Conservation (phyloP, 306 rosid species). For the Betula pendula region DNA sequence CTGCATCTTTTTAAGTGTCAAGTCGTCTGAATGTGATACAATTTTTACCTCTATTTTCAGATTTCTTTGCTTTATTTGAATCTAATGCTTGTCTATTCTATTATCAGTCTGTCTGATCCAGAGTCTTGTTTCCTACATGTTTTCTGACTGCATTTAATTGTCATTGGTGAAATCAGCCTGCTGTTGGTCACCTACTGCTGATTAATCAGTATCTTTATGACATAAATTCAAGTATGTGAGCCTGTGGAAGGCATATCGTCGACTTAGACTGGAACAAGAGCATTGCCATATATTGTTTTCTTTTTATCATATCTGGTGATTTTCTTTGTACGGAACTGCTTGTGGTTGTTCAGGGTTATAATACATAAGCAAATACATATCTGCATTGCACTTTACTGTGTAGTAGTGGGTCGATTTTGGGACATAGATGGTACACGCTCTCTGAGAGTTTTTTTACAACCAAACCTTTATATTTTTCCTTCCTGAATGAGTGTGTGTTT, state of each 20-base stretch:
- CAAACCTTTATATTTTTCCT: neutral
- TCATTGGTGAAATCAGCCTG: neutral
- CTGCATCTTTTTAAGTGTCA: too few species aligned
- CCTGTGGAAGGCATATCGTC: neutral
- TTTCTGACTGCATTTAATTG: neutral
- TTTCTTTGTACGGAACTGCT: neutral
- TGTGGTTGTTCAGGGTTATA: neutral
- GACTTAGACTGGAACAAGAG: neutral
- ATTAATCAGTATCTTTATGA: neutral
- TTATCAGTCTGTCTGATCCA: too few species aligned
- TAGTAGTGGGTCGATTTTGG: neutral
- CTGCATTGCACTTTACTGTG: neutral
- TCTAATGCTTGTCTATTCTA: neutral
- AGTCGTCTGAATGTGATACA: too few species aligned
- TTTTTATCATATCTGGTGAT: neutral
- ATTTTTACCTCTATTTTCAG: neutral
- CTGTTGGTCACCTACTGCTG: neutral
- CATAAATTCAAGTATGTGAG: too few species aligned
- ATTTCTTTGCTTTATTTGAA: neutral
- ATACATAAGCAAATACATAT: neutral
- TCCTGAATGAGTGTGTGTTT: neutral
- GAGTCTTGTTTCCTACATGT: neutral
- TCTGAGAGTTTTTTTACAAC: neutral
- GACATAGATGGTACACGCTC: neutral
- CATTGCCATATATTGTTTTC: neutral